Evolutionary conservation across 352 stramenopile genomes (phyloP).

Genomic region (Phytopythium vexans): DNA sequence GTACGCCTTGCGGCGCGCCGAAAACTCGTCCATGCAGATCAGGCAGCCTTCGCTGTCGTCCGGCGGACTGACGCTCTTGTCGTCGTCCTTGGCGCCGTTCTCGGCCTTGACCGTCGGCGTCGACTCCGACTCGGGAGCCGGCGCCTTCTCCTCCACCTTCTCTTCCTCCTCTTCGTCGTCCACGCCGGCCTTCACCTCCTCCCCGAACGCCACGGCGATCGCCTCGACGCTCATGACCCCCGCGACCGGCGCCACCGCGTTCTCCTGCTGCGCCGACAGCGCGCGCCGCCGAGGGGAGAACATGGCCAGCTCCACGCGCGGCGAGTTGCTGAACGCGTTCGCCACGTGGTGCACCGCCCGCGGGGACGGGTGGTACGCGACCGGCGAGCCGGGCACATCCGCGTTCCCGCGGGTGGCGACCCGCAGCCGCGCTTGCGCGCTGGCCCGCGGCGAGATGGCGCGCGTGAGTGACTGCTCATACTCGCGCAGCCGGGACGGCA

Average conservation of each 20-base stretch:
- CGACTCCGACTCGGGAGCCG: neutral
- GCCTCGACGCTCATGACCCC: neutral
- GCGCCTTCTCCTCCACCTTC: conserved; percentile 20
- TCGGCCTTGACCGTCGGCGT: conserved; percentile 19
- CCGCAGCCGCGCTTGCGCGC: neutral
- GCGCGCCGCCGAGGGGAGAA: conserved; percentile 63
- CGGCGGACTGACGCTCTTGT: conserved; percentile 13
- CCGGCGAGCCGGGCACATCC: neutral
- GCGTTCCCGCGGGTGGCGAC: neutral
- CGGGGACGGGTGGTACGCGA: conserved; percentile 29
- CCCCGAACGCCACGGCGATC: conserved; percentile 10
- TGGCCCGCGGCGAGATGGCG: conserved; percentile 21
- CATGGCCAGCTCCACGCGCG: conserved; percentile 29
- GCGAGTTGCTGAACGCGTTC: conserved; percentile 35
- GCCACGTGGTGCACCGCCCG: conserved; percentile 64
- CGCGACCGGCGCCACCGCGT: neutral
- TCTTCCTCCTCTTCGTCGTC: conserved; percentile 39
- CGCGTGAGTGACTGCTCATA: conserved; percentile 48
- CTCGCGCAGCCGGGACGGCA: conserved; percentile 32
- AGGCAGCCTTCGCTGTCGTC: conserved; percentile 58
- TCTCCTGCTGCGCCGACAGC: conserved; percentile 11
- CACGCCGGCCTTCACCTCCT: conserved; percentile 24
- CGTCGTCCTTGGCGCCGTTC: conserved; percentile 18
- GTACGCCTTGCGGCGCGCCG: conserved; percentile 75
- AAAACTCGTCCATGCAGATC: conserved; percentile 91